Base-by-base conservation (phyloP, 371 early-diverging fungal genomes). In the Actinomortierella wolfii region DNA sequence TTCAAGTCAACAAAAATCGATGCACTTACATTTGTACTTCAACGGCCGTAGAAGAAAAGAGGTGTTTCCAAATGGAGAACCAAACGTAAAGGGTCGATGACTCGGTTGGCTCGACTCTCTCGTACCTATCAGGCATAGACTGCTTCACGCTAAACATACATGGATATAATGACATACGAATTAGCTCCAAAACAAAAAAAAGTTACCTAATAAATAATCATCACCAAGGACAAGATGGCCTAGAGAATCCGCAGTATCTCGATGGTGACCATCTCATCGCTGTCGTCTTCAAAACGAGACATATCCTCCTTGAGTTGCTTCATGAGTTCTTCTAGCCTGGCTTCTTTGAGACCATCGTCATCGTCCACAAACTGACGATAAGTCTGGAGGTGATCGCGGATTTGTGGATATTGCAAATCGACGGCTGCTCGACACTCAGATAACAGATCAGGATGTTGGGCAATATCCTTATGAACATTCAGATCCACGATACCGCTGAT, bases 401-500 rank as follows among this genome's bases (percentile, higher is more conserved):
- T 44, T 44, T 44, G 44, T 20, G 13, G 44, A 13, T 44, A 44
- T 44, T 44, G 44, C 44, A 44, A 13, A 44, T 44, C 44, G 44
- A 44, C 44, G 44, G 44, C 44, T 44, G 13, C 44, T 44, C 44
- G 44, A 44, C 44, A 44, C 44, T 44, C 44, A n/a, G 44, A 44
- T 44, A 44, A 44, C 20, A 44, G 44, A 44, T 44, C 20, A 13
- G 44, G 15, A 6, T 44, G 13, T 13, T 44, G 44, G 44, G 44
- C 2, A 13, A 44, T 44, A 44, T 44, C 44, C 53, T 48, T 28
- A 45, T 59, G 59, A 59, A 59, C 45, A 34, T 52, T 53, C 59
- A 52, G 59, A 45, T 59, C 51, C 51, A 52, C 53, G 46, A 59
- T 52, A n/a, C 52, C 59, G 53, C 59, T 52, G 29, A 59, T 51